phyloP scores from a whole-genome alignment of 192 early-diverging fungal species.

The Blastocladiella britannica region DNA sequence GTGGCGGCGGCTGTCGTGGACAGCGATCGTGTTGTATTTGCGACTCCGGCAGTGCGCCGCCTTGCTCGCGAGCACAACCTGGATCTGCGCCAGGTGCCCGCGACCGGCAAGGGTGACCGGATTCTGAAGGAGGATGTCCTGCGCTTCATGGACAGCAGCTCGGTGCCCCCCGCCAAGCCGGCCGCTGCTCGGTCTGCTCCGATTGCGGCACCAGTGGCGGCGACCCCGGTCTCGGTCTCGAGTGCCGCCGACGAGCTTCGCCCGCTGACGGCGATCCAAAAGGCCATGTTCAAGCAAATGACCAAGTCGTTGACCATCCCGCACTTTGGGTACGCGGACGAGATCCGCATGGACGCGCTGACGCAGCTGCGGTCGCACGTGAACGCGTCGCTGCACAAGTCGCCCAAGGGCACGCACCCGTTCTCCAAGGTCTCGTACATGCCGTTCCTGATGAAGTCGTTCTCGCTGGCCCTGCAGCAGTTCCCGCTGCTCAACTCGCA shows the following conservation, averaged over 20 bases:
- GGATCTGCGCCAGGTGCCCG: constrained; percentile 47
- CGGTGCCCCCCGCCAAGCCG: constrained; percentile 2
- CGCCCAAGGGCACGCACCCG: constrained; percentile 6
- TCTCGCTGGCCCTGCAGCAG: constrained; percentile 53
- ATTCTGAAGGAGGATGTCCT: constrained; percentile 86
- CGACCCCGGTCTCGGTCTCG: constrained; percentile 8
- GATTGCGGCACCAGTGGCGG: constrained; percentile 7
- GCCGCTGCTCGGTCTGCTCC: constrained; percentile 9
- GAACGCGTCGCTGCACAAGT: constrained; percentile 34
- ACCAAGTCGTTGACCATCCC: constrained; percentile 77
- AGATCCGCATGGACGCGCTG: constrained; percentile 53
- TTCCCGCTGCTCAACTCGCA: constrained; percentile 75
- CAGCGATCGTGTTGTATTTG: constrained; percentile 26
- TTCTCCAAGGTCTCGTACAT: constrained; percentile 69
- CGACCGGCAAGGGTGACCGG: constrained; percentile 64
- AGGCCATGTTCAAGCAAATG: constrained; percentile 94
- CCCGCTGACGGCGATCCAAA: constrained; percentile 69
- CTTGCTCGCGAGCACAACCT: constrained; percentile 60
- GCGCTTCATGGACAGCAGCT: constrained; percentile 18
- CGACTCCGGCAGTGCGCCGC: constrained; percentile 75
- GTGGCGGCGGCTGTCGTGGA: constrained; percentile 5
- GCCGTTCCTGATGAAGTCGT: constrained; percentile 87
- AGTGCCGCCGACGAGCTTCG: constrained; percentile 25
- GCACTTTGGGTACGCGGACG: constrained; percentile 86
- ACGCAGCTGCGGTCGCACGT: constrained; percentile 38